Evolutionary conservation across 495 filamentous ascomycete genomes (phyloP).

Genomic region (Usnea hakonensis): DNA sequence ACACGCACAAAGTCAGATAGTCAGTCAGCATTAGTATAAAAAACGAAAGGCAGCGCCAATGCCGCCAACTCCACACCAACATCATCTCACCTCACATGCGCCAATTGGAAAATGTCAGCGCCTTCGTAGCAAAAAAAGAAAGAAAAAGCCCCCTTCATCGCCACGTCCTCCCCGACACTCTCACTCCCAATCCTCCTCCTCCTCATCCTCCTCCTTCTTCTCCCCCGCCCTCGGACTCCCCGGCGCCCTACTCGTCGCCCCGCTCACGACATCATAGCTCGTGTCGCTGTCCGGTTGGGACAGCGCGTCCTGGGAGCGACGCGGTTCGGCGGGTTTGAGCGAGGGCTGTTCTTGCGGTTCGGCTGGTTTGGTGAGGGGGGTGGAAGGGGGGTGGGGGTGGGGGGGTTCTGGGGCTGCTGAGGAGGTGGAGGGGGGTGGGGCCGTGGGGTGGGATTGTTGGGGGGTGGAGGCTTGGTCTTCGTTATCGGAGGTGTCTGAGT

Average conservation of each 20-base stretch:
- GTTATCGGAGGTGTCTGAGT: conserved; percentile 44
- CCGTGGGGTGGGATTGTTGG: conserved; percentile 19
- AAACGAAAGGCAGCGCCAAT: neutral
- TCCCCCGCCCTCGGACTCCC: conserved; percentile 64
- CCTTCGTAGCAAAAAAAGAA: neutral
- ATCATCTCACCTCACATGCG: neutral
- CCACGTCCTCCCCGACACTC: too few species aligned
- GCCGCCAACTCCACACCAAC: neutral
- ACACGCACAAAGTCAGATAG: neutral
- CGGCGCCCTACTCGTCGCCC: conserved; percentile 68
- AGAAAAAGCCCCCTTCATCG: neutral
- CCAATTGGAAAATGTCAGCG: neutral
- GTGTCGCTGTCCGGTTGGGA: conserved; percentile 81
- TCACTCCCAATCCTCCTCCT: conserved; percentile 82
- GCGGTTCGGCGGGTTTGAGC: conserved; percentile 32
- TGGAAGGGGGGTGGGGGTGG: conserved; percentile 45
- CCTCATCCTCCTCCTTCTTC: conserved; percentile 50
- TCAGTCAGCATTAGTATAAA: too few species aligned
- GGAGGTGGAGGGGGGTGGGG: conserved; percentile 2
- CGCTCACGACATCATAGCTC: conserved; percentile 89
- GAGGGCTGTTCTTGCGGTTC: conserved; percentile 19
- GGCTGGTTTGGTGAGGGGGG: conserved; percentile 23
- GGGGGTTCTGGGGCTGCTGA: conserved; percentile 33
- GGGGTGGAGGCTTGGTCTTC: conserved; percentile 47
- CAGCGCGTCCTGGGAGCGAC: conserved; percentile 78